These are phyloP conservation scores for Carex myosuroides DNA, from an alignment of 176 grass and related monocot species.

Conservation along the genomic window DNA sequence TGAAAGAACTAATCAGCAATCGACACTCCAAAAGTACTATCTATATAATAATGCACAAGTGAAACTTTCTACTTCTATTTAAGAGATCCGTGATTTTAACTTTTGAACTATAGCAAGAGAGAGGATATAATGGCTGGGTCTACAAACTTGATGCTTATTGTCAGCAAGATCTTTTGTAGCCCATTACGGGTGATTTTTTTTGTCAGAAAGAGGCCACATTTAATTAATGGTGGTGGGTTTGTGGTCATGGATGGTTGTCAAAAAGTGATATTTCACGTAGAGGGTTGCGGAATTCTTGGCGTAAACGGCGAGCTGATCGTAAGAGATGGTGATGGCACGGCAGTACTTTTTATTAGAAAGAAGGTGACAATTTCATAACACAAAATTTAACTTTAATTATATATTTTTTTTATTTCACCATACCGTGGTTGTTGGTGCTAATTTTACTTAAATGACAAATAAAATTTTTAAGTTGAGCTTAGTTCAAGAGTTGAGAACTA, in stretches of 20 bases:
- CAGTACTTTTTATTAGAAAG: conserved; percentile 66
- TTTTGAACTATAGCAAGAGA: conserved; percentile 14
- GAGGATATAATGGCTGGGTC: conserved; percentile 39
- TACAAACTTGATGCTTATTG: conserved; percentile 42
- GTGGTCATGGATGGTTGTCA: conserved; percentile 54
- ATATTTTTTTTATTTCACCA: background rate
- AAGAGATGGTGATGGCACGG: conserved; percentile 50
- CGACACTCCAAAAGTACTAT: conserved; percentile 40
- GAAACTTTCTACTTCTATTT: conserved; percentile 1
- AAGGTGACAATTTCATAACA: conserved; percentile 34
- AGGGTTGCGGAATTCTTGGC: conserved; percentile 72
- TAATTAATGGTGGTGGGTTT: conserved; percentile 64
- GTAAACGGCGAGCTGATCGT: conserved; percentile 54
- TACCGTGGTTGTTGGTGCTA: background rate
- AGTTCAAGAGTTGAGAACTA: background rate
- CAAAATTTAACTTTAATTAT: background rate
- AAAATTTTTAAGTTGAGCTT: background rate
- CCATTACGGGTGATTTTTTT: conserved; percentile 36
- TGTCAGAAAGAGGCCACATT: conserved; percentile 56
- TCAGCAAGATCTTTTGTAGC: conserved; percentile 85
- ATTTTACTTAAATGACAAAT: background rate
- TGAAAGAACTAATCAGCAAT: conserved; percentile 27
- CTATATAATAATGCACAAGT: conserved; percentile 4
- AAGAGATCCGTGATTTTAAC: conserved; percentile 1
- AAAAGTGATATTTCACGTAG: conserved; percentile 52